phyloP scores from a whole-genome alignment of 305 asterid genomes.

The Fraxinus dipetala region DNA sequence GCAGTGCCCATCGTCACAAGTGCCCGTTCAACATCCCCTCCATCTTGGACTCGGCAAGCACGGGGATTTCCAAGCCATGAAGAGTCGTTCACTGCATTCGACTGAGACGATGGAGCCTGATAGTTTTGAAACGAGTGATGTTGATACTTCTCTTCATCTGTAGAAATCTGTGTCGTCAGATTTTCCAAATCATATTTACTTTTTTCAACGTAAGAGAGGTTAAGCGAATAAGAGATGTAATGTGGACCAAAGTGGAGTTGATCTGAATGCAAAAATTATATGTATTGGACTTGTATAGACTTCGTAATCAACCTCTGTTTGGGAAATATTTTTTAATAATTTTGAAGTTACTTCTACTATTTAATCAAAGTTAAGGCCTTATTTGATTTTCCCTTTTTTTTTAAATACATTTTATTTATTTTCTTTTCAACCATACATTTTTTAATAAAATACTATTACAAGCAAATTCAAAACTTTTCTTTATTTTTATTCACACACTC shows the following conservation, averaged over 20 bases:
- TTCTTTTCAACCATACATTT: too few species aligned
- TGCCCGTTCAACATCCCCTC: neutral
- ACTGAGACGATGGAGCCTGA: neutral
- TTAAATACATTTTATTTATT: too few species aligned
- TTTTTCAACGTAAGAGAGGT: neutral
- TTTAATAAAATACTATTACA: too few species aligned
- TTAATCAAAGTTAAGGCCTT: too few species aligned
- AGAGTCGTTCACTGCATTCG: neutral
- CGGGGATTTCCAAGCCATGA: neutral
- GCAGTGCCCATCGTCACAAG: neutral
- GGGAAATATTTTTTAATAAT: neutral
- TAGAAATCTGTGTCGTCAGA: neutral
- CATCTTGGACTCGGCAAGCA: neutral
- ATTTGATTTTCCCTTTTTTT: too few species aligned
- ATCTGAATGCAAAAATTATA: neutral
- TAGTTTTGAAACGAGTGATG: neutral
- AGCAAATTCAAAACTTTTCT: too few species aligned
- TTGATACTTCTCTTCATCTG: constrained; percentile 22
- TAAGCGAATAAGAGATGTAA: neutral
- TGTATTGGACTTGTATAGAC: neutral
- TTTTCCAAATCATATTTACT: neutral
- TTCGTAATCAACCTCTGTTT: neutral
- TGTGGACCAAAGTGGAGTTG: neutral
- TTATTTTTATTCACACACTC: too few species aligned
- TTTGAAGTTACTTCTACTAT: too few species aligned